phyloP scores from a whole-genome alignment of 768 basidiomycete genomes.

The Botryobasidium botryosum region DNA sequence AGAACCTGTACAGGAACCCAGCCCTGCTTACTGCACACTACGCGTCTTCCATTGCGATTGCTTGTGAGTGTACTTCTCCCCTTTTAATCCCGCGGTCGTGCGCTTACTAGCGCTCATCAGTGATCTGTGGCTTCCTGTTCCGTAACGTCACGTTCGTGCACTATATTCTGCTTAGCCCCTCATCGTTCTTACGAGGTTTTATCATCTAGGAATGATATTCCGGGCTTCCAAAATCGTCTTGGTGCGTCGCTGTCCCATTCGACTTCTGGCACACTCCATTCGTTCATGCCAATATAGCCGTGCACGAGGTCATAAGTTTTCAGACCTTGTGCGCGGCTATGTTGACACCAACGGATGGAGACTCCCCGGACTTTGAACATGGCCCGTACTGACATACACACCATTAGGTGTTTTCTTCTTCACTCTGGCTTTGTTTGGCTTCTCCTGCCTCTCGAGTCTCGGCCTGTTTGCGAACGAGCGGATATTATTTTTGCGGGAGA shows the following conservation, averaged over 20 bases:
- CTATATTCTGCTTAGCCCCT: neutral
- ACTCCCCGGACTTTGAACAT: too few relatives aligned
- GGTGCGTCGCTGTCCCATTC: constrained; percentile 34
- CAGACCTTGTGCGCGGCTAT: too few relatives aligned
- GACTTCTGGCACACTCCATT: neutral
- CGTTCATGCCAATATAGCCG: too few relatives aligned
- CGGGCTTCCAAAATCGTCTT: constrained; percentile 90
- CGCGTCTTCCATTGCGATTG: constrained; percentile 62
- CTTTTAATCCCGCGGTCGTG: neutral
- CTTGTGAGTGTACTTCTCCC: constrained; percentile 35
- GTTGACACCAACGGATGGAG: too few relatives aligned
- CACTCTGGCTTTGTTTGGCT: constrained; percentile 88
- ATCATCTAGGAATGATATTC: constrained; percentile 62
- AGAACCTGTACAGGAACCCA: constrained; percentile 93
- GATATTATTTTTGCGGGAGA: constrained; percentile 94
- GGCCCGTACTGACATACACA: neutral
- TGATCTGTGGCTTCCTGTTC: constrained; percentile 88
- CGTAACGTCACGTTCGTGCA: constrained; percentile 55
- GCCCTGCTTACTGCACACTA: constrained; percentile 86
- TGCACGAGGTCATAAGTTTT: too few relatives aligned
- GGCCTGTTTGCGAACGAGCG: constrained; percentile 91
- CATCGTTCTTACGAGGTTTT: neutral
- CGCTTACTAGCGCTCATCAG: constrained; percentile 22
- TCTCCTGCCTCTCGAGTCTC: constrained; percentile 88
- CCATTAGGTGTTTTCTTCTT: constrained; percentile 83